These are phyloP conservation scores for Symbiodinium natans DNA, from an alignment of 73 alveolate species.

Conservation along the genomic window DNA sequence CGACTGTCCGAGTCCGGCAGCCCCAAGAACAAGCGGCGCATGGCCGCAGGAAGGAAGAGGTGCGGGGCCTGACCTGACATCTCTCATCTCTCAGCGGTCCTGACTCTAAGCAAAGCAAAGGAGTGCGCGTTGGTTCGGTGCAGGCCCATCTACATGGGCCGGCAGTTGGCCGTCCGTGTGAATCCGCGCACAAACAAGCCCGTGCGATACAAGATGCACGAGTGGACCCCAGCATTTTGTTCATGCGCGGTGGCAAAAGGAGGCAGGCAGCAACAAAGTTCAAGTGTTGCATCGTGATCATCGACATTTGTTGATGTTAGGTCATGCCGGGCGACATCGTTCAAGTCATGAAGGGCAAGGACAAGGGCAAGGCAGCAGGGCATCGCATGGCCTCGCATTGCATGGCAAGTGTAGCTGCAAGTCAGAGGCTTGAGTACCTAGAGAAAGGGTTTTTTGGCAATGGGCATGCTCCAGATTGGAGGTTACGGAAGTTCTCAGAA, in stretches of 20 bases:
- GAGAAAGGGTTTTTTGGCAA: not conserved
- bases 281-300: not conserved
- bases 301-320: not conserved
- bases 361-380: constrained; percentile 55
- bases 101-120: too few relatives aligned
- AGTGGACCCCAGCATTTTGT: not conserved
- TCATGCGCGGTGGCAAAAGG: not conserved
- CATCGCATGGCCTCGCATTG: not conserved
- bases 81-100: not conserved
- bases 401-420: not conserved
- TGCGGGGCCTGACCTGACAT: not conserved
- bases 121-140: not conserved
- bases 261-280: not conserved
- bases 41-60: constrained; percentile 73
- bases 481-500: constrained; percentile 69
- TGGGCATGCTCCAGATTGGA: too few relatives aligned
- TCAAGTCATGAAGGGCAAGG: constrained; percentile 86
- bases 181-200: constrained; percentile 64
- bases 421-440: not conserved
- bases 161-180: constrained; percentile 75
- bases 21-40: constrained; percentile 42
- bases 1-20: constrained; percentile 12
- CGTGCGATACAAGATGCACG: constrained; percentile 68
- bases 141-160: constrained; percentile 57
- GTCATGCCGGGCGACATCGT: constrained; percentile 81